Percentiles rank a stretch among this genome's conserved stretches.
These are phyloP conservation scores for Pichia sp. DNA, from an alignment of 1,139 yeast species.

Conservation along the genomic window DNA sequence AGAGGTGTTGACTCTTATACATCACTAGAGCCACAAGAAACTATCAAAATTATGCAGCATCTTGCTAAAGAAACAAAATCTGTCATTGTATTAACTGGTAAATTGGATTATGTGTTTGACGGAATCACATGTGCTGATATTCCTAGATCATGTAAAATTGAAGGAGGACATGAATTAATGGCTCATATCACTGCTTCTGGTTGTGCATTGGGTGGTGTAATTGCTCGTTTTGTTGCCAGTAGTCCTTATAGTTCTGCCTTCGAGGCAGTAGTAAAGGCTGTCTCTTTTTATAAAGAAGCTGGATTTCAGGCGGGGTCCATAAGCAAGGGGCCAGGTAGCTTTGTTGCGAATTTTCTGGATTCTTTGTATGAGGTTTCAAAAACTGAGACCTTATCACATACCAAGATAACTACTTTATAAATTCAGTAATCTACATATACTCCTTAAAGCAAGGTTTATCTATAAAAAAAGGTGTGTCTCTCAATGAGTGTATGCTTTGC, in stretches of 20 bases:
- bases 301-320: conserved; percentile 45
- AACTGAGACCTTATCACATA: neutral
- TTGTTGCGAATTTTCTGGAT: conserved; percentile 21
- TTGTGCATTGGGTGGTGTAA: conserved; percentile 71
- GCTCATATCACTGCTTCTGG: conserved; percentile 84
- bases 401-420: neutral
- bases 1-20: conserved; percentile 65
- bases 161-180: conserved; percentile 65
- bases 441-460: no score
- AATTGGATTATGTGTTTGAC: conserved; percentile 40
- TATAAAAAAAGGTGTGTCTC: no score
- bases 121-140: conserved; percentile 29
- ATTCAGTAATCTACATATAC: no score
- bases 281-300: conserved; percentile 55
- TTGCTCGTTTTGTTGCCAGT: conserved; percentile 55
- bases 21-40: no score
- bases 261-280: conserved; percentile 52
- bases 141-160: conserved; percentile 29
- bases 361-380: conserved; percentile 8
- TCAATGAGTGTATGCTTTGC: no score
- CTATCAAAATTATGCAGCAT: conserved; percentile 13
- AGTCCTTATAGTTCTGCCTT: conserved; percentile 33
- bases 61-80: conserved; percentile 52
- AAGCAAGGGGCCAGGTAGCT: conserved; percentile 24
- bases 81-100: conserved; percentile 70